Evolutionary conservation across 257 asterid genomes (phyloP), one percentile per base, ranked within the genome.

Genomic region (Nicotiana paniculata): DNA sequence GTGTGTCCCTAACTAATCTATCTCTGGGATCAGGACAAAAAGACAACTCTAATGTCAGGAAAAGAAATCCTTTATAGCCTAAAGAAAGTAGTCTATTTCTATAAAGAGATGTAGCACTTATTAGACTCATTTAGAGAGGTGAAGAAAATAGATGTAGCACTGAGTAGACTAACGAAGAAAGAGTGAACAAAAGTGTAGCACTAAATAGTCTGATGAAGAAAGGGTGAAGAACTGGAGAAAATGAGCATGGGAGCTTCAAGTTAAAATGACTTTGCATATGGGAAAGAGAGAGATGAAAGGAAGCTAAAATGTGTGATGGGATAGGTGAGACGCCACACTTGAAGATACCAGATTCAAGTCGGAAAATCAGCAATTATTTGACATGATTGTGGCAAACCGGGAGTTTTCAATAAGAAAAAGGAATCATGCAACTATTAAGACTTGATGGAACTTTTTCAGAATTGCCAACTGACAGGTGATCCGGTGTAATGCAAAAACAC

Each of bases 201-300:
- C 28, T 5, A 58, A 58, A 58, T 58, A 58, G 39, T n/a, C 43
- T 46, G 26, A 74, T 48, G 39, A 48, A 48, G 13, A 46, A 72
- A 48, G 61, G 62, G 62, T 15, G 62, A 74, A 21, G 9, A 43
- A 26, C 26, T 1, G 62, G 39, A 51, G 79, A 75, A 75, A 43
- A 75, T 24, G 79, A 51, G 79, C 79, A 75, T 2, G 46, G 63
- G 80, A 74, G 46, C 28, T 75, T 75, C 63, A 51, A 63, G 63
- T 75, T 51, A 61, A 26, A 72, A 72, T 72, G 39, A 72, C 80
- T 15, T 3, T 48, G 80, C 63, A 75, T 48, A 26, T 51, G 63
- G 39, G 28, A 75, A 43, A 51, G 63, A 75, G 24, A 75, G 39
- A 74, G 39, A 75, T 48, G 63, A 75, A 51, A 17, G 28, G 26